Evolutionary conservation across 345 rosid species (phyloP).

Genomic region (Garcia nutans): DNA sequence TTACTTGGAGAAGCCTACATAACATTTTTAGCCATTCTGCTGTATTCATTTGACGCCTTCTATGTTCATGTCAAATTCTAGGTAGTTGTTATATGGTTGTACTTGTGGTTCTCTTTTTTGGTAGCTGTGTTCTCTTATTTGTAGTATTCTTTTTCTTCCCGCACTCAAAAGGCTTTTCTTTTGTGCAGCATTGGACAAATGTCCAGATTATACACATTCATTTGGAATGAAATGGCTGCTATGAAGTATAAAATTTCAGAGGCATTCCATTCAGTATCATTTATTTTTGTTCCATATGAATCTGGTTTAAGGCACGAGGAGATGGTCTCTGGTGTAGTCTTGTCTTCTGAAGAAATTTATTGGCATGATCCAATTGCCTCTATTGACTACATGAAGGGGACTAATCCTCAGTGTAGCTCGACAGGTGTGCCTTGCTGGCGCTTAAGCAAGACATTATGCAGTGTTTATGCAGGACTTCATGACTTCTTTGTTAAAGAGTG

Average conservation of each 20-base stretch:
- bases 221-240: conserved; percentile 66
- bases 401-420: conserved; percentile 32
- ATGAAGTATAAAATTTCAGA: conserved; percentile 47
- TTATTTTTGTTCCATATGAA: conserved; percentile 68
- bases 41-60: neutral
- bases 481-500: conserved; percentile 80
- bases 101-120: neutral
- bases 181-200: conserved; percentile 68
- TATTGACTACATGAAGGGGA: conserved; percentile 49
- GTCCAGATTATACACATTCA: conserved; percentile 66
- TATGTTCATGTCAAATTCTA: neutral
- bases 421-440: conserved; percentile 29
- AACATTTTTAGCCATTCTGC: neutral
- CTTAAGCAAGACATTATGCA: conserved; percentile 54
- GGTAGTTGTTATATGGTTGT: neutral
- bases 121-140: neutral
- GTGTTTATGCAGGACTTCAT: conserved; percentile 76
- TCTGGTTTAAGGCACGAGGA: conserved; percentile 47
- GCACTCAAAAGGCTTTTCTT: conserved; percentile 24
- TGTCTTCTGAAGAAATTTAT: conserved; percentile 60
- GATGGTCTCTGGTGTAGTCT: conserved; percentile 57
- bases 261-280: conserved; percentile 49
- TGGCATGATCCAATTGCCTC: conserved; percentile 83
- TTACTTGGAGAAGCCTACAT: neutral
- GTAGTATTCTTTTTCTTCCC: neutral